Percentiles rank a stretch among this genome's conserved stretches.
phyloP scores from a whole-genome alignment of 768 basidiomycete species.

The Porphyrellus cyaneotinctus region DNA sequence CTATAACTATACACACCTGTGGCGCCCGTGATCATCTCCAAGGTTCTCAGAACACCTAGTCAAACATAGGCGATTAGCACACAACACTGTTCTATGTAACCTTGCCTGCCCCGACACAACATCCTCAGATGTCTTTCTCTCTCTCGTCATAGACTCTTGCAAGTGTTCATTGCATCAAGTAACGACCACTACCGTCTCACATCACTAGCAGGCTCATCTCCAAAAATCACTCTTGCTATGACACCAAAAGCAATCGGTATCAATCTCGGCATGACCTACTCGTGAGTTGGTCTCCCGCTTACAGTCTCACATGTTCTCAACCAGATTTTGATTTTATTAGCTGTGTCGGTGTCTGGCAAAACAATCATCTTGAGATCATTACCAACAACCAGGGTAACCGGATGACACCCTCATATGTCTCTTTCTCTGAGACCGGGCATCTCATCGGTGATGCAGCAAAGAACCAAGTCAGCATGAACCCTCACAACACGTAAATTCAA shows the following conservation, averaged over 20 bases:
- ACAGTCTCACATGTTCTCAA: constrained; percentile 1
- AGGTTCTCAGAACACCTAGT: too few species aligned
- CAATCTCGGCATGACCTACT: constrained; percentile 91
- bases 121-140: constrained; percentile 10
- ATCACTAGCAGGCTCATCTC: constrained; percentile 6
- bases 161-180: constrained; percentile 9
- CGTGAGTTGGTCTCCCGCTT: constrained; percentile 46
- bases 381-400: constrained; percentile 94
- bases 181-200: constrained; percentile 2
- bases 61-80: too few species aligned
- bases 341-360: too few species aligned
- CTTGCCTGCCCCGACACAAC: neutral
- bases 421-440: constrained; percentile 93
- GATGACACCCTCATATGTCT: constrained; percentile 93
- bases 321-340: constrained; percentile 37
- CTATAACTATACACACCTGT: too few species aligned
- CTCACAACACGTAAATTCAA: constrained; percentile 67
- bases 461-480: constrained; percentile 99
- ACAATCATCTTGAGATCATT: constrained; percentile 98
- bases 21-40: too few species aligned
- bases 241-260: constrained; percentile 88
- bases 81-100: too few species aligned
- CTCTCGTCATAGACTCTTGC: constrained; percentile 14
- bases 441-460: too few species aligned
- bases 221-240: constrained; percentile 34